Evolutionary conservation across 2,329 filamentous ascomycete species (phyloP), one percentile per base, ranked within the genome.

Genomic region (Ceratocystis cubensis): DNA sequence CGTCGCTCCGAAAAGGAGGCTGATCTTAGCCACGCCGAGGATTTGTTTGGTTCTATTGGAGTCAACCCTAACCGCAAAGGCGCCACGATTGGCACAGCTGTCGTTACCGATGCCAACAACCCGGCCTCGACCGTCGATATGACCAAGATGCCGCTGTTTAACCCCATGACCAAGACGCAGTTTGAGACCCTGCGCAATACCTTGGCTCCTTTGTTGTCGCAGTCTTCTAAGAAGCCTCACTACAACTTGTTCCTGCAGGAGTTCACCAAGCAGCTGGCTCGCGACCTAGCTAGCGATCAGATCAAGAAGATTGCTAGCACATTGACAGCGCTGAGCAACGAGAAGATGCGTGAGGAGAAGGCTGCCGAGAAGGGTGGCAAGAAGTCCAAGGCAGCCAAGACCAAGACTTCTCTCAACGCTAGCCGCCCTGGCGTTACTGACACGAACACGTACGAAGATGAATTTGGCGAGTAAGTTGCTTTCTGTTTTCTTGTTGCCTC

Each of bases 331-430:
- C 82, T 96, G 66, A 84, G 90, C 75, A 99, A 99, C 75, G 94
- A 97, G 84, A 96, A 96, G 83, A 88, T 97, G 88, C 95, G 91
- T 81, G 92, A 96, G 76, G 94, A 99, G 83, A 96, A 97, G 83
- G 86, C 88, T 3, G 85, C 89, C 2, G 91, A 96, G 70, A 96
- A 96, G 82, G 87, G 89, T 65, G 89, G 88, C 73, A 99, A 97
- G 88, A 99, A 97, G 85, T 86, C 82, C 72, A 97, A 97, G 84
- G 92, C 92, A 3, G 88, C 90, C 69, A 97, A 97, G 85, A 96
- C 88, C 48, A 99, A 99, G 85, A 85, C 89, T 20, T 87, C 85
- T 5, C 80, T 97, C 63, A 88, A 89, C 66, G 85, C 88, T 68
- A 78, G 77, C 73, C 78, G 87, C 73, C 76, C 81, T 71, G 81